Conservation (phyloP, 805 yeast genomes). For the Pichia membranifaciens region DNA sequence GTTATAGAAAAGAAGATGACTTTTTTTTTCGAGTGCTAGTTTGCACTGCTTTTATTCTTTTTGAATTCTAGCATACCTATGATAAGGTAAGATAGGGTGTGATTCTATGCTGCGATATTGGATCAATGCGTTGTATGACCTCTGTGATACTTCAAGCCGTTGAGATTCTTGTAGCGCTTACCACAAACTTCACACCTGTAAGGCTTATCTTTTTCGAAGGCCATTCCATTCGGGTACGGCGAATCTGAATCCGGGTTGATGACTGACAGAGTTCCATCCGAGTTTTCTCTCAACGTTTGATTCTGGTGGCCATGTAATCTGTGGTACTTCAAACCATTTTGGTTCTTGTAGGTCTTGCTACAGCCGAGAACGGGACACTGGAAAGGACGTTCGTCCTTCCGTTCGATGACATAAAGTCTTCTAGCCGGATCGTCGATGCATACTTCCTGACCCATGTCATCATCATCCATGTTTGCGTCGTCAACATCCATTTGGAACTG, state of each 20-base stretch:
- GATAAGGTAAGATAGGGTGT: too few species aligned
- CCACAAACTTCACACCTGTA: slow-evolving; percentile 98
- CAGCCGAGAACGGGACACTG: slow-evolving; percentile 98
- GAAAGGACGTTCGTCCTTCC: slow-evolving; percentile 88
- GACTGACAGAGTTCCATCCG: slow-evolving; percentile 88
- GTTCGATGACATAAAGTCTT: slow-evolving; percentile 86
- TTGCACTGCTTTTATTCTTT: background rate
- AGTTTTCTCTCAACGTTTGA: slow-evolving; percentile 82
- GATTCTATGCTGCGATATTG: background rate
- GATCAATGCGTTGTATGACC: slow-evolving; percentile 94
- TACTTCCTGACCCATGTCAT: slow-evolving; percentile 42
- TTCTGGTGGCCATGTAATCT: slow-evolving; percentile 95
- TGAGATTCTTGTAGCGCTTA: slow-evolving; percentile 89
- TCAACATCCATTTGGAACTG: slow-evolving; percentile 35
- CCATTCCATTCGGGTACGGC: slow-evolving; percentile 90
- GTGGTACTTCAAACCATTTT: slow-evolving; percentile 94
- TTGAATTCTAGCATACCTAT: too few species aligned
- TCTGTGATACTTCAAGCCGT: slow-evolving; percentile 94
- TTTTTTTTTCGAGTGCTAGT: too few species aligned
- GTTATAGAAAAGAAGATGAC: too few species aligned
- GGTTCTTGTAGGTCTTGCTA: slow-evolving; percentile 95
- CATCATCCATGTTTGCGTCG: slow-evolving; percentile 19
- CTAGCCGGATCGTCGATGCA: slow-evolving; percentile 97
- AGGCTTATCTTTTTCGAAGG: slow-evolving; percentile 96
- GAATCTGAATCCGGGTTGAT: slow-evolving; percentile 87